Conservation (phyloP, 1,139 yeast genomes). For the Scheffersomyces insectosa region DNA sequence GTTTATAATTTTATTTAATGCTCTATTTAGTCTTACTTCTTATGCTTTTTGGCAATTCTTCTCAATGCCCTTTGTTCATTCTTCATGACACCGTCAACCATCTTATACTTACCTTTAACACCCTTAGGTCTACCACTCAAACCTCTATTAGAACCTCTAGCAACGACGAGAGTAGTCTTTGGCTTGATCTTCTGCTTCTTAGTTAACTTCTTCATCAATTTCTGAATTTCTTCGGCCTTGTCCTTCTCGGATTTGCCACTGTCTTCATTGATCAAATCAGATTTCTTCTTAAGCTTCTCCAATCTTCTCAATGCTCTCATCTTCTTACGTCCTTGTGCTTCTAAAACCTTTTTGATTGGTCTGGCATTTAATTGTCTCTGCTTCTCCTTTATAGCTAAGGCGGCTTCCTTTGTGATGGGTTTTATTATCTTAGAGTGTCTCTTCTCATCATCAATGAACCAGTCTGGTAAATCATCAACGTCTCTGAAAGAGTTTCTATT, state of each 20-base stretch:
- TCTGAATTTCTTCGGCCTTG: conserved; percentile 89
- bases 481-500: conserved; percentile 92
- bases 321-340: conserved; percentile 96
- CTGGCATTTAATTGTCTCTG: conserved; percentile 90
- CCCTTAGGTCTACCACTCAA: conserved; percentile 96
- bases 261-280: conserved; percentile 89
- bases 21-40: conserved; percentile 28
- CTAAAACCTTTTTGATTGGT: conserved; percentile 96
- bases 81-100: conserved; percentile 98
- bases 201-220: conserved; percentile 77
- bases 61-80: conserved; percentile 93
- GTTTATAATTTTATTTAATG: not conserved
- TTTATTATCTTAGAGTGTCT: conserved; percentile 80
- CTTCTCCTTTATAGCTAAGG: conserved; percentile 86
- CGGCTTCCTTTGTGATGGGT: conserved; percentile 97
- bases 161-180: conserved; percentile 84
- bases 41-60: conserved; percentile 84
- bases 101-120: conserved; percentile 94
- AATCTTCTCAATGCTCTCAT: conserved; percentile 87
- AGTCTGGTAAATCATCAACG: conserved; percentile 84
- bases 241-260: conserved; percentile 85
- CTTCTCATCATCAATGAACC: conserved; percentile 94
- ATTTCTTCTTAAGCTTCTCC: conserved; percentile 91
- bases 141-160: conserved; percentile 84
- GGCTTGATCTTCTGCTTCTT: conserved; percentile 79